These are phyloP conservation scores for Dendryphion nanum DNA, from an alignment of 2,329 filamentous ascomycete species.

Conservation along the genomic window DNA sequence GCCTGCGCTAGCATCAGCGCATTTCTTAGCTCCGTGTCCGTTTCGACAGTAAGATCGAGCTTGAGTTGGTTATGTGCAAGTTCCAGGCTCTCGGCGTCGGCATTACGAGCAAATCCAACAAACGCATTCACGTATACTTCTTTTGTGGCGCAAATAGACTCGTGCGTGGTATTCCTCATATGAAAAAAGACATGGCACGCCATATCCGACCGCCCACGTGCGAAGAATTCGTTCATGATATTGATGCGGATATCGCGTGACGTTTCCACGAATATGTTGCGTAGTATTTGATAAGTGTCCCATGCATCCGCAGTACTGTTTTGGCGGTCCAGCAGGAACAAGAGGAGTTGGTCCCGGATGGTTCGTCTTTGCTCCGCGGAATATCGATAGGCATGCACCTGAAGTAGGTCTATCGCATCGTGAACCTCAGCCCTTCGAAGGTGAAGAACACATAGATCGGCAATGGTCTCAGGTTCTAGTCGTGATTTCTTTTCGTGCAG, in stretches of 20 bases:
- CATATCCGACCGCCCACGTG: slow-evolving; percentile 76
- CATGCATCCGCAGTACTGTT: slow-evolving; percentile 64
- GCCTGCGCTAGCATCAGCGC: slow-evolving; percentile 84
- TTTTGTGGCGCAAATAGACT: slow-evolving; percentile 62
- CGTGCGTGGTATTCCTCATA: slow-evolving; percentile 77
- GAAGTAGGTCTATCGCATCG: slow-evolving; percentile 79
- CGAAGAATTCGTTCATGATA: slow-evolving; percentile 82
- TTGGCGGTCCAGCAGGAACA: slow-evolving; percentile 66
- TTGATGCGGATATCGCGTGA: slow-evolving; percentile 63
- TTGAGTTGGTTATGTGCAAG: slow-evolving; percentile 92
- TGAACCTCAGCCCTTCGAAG: slow-evolving; percentile 73
- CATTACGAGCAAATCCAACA: slow-evolving; percentile 65
- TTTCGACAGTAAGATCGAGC: slow-evolving; percentile 78
- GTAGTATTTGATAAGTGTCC: slow-evolving; percentile 60
- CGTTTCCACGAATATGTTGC: slow-evolving; percentile 61
- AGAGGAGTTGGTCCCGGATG: slow-evolving; percentile 65
- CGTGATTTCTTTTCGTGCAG: slow-evolving; percentile 67
- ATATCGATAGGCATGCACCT: slow-evolving; percentile 69
- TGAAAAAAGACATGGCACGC: slow-evolving; percentile 84
- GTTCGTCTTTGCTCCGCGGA: slow-evolving; percentile 66
- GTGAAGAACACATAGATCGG: slow-evolving; percentile 70
- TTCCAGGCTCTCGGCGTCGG: slow-evolving; percentile 64
- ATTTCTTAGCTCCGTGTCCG: slow-evolving; percentile 75
- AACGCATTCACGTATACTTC: slow-evolving; percentile 79
- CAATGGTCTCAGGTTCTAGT: slow-evolving; percentile 72